Conservation (phyloP, 2,329 filamentous ascomycete species). For the Scolecobasidium constrictum region DNA sequence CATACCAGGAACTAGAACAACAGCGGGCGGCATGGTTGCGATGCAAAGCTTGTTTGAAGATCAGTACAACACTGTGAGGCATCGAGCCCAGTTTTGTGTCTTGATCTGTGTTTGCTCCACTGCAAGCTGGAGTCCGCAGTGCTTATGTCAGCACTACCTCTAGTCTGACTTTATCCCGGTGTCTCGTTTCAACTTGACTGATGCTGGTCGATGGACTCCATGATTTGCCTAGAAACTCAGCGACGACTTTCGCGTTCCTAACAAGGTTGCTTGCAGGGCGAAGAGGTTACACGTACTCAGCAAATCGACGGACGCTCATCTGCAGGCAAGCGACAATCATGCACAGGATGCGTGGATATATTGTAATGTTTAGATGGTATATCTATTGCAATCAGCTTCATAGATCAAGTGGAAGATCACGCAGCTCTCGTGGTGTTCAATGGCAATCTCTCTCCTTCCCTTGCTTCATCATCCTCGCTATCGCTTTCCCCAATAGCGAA, state of each 20-base stretch:
- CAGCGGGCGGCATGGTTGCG: neutral
- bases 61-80: neutral
- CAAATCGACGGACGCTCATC: too few species aligned
- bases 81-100: neutral
- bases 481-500: slow-evolving; percentile 8
- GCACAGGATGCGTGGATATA: too few species aligned
- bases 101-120: neutral
- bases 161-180: neutral
- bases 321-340: too few species aligned
- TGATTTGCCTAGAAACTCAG: too few species aligned
- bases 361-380: too few species aligned
- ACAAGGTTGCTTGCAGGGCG: too few species aligned
- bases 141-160: neutral
- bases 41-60: neutral
- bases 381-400: too few species aligned
- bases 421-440: too few species aligned
- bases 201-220: too few species aligned
- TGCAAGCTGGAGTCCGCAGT: neutral
- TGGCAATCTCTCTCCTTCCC: slow-evolving; percentile 6
- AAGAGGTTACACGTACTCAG: too few species aligned
- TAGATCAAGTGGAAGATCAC: too few species aligned
- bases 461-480: slow-evolving; percentile 3
- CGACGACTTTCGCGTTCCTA: too few species aligned
- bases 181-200: neutral
- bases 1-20: neutral